Percentiles rank a stretch among this genome's conserved stretches.
Conservation (phyloP, 148 eudicot genomes). For the Hydrangea macrophylla region DNA sequence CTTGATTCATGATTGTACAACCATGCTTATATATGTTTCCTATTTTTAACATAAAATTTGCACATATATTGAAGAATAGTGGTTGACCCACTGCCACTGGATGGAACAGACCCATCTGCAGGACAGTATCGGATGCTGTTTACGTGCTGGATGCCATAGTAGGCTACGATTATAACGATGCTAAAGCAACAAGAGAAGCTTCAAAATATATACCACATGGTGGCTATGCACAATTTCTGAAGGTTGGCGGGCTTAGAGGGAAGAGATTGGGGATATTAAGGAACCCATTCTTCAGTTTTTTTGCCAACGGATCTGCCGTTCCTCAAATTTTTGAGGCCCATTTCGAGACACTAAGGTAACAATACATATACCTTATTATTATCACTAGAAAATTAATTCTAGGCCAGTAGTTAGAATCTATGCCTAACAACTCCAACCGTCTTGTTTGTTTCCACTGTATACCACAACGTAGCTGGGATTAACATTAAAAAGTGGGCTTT, state of each 20-base stretch:
- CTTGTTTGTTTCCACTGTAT: too few relatives aligned
- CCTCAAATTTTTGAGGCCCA: constrained; percentile 26
- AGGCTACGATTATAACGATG: constrained; percentile 37
- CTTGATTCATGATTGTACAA: too few relatives aligned
- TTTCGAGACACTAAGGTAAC: constrained; percentile 35
- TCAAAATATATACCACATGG: constrained; percentile 36
- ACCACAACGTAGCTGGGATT: too few relatives aligned
- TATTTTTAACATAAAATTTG: too few relatives aligned
- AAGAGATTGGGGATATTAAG: constrained; percentile 46
- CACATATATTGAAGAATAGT: too few relatives aligned
- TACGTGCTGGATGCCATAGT: constrained; percentile 39
- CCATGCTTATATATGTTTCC: too few relatives aligned
- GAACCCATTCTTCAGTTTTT: constrained; percentile 27
- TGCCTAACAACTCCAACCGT: too few relatives aligned
- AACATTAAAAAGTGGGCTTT: too few relatives aligned
- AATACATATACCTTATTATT: too few relatives aligned
- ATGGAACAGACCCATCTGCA: constrained; percentile 33
- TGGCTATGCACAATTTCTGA: constrained; percentile 49
- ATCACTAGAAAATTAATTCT: too few relatives aligned
- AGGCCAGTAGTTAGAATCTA: too few relatives aligned
- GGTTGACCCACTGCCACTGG: too few relatives aligned
- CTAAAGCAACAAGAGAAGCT: constrained; percentile 35
- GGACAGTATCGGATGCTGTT: constrained; percentile 56
- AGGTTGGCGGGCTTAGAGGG: constrained; percentile 34
- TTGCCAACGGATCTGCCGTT: not conserved